Evolutionary conservation across 768 basidiomycete species (phyloP), one percentile per base, ranked within the genome.

Genomic region (Crassisporium funariophilum): DNA sequence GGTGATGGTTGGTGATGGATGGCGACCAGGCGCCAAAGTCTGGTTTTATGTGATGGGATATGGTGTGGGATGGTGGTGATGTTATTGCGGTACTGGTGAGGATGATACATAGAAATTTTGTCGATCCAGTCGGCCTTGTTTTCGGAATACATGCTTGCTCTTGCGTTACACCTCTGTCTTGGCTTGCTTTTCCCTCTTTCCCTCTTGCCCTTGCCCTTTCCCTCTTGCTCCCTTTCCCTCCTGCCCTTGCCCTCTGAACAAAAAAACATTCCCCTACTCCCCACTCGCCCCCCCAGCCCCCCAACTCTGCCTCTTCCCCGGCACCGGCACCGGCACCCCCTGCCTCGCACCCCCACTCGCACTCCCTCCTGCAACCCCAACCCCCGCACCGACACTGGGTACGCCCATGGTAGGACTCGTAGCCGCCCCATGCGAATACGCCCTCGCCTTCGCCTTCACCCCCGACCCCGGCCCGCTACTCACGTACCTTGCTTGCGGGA

Each of bases 401-500:
- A n/a, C n/a, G n/a, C n/a, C n/a, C n/a, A n/a, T n/a, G n/a, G n/a
- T n/a, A n/a, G n/a, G n/a, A n/a, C n/a, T n/a, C n/a, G 37, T 37
- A 13, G 35, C 39, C 5, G 45, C 45, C 10, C 45, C 45, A 3
- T 46, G 45, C 2, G 46, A 47, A 21, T 47, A 40, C 5, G 46
- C 33, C 4, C 46, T 38, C 15, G 31, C 46, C 10, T 47, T 47
- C n/a, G 24, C 38, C 5, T 37, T 37, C 5, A 17, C 21, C 12
- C 11, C 33, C 12, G 4, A 19, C 46, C 20, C 27, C 23, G 21
- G 19, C 21, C 10, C 15, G 23, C 25, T 27, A 29, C 36, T 36
- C 9, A 34, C 41, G 21, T 56, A 56, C 27, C 55, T 47, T 15
- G 51, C 43, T 15, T 53, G 55, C n/a, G 51, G 51, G 6, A 46